Evolutionary conservation across 2,329 filamentous ascomycete genomes (phyloP).

Genomic region (Raffaelea arxii): DNA sequence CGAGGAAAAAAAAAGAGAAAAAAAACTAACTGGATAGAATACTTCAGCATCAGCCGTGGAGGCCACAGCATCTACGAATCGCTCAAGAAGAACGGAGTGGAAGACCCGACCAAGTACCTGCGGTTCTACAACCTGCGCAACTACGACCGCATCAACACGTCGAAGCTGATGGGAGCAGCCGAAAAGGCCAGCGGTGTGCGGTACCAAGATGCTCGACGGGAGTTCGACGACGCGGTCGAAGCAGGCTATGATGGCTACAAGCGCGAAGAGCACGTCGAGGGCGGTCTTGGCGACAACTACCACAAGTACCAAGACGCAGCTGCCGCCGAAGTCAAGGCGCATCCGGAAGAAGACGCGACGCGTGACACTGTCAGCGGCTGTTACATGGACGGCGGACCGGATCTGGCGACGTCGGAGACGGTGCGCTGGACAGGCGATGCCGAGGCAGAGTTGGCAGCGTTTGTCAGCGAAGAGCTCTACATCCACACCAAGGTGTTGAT

Average conservation of each 20-base stretch:
- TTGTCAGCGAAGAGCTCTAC: constrained; percentile 53
- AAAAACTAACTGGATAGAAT: no score
- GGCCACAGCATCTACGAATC: constrained; percentile 69
- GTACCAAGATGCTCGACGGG: constrained; percentile 56
- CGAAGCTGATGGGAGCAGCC: constrained; percentile 47
- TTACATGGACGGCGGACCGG: constrained; percentile 71
- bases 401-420: constrained; percentile 45
- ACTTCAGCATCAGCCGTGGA: constrained; percentile 67
- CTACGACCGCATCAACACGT: constrained; percentile 74
- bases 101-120: constrained; percentile 62
- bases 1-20: no score
- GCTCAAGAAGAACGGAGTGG: constrained; percentile 53
- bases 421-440: constrained; percentile 14
- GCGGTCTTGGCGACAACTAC: constrained; percentile 39
- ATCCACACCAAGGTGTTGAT: constrained; percentile 65
- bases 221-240: constrained; percentile 50
- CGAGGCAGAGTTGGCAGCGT: constrained; percentile 49
- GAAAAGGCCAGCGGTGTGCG: constrained; percentile 55
- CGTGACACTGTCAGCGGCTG: constrained; percentile 71
- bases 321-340: background rate
- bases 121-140: constrained; percentile 78
- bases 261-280: constrained; percentile 11
- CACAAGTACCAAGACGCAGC: constrained; percentile 65
- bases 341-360: constrained; percentile 23
- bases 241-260: constrained; percentile 29